phyloP scores from a whole-genome alignment of 2,329 filamentous ascomycete genomes.

The Aspergillus sp. region DNA sequence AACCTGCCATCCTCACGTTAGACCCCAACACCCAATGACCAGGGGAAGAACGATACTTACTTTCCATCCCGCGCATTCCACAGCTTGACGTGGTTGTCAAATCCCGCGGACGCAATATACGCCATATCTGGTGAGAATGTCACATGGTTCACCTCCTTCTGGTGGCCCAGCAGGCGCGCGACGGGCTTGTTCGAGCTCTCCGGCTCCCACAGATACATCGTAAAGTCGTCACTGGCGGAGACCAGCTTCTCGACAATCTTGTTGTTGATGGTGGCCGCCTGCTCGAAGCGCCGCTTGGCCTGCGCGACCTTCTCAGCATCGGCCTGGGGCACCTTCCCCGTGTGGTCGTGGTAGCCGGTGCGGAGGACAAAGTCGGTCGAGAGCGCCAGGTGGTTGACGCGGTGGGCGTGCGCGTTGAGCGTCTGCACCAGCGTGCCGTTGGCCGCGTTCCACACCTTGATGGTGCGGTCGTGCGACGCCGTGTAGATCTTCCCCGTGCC shows the following conservation, averaged over 20 bases:
- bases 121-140: conserved; percentile 88
- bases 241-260: conserved; percentile 80
- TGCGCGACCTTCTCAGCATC: conserved; percentile 70
- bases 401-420: conserved; percentile 80
- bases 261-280: conserved; percentile 74
- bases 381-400: conserved; percentile 91
- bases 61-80: conserved; percentile 76
- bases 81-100: conserved; percentile 92
- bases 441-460: conserved; percentile 83
- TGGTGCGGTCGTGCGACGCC: conserved; percentile 84
- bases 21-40: neutral
- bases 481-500: conserved; percentile 84
- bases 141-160: conserved; percentile 96
- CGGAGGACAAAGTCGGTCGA: conserved; percentile 88
- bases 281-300: conserved; percentile 80
- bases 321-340: conserved; percentile 65
- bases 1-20: conserved; percentile 54
- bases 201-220: conserved; percentile 94
- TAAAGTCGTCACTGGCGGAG: conserved; percentile 92
- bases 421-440: conserved; percentile 79
- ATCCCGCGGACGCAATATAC: conserved; percentile 82
- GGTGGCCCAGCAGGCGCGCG: conserved; percentile 85
- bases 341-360: conserved; percentile 84
- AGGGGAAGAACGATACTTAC: conserved; percentile 26
- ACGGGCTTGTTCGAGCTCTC: conserved; percentile 76